A percentile compares a stretch with the other conserved stretches of the same genome.
Evolutionary conservation across 2,329 filamentous ascomycete species (phyloP).

Genomic region (Biscogniauxia mediterranea): DNA sequence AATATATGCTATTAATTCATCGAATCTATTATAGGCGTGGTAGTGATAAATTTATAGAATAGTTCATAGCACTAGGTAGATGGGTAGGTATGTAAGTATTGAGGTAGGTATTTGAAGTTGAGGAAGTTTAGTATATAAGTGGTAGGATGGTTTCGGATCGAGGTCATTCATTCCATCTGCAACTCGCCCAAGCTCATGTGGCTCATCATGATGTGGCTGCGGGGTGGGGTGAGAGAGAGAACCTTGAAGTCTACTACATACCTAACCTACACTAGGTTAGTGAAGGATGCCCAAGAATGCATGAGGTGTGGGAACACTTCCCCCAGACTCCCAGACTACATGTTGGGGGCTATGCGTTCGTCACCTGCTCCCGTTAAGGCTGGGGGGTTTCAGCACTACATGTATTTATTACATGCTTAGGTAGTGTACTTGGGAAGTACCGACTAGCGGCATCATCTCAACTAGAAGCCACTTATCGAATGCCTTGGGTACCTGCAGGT

Average conservation of each 20-base stretch:
- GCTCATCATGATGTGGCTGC: not conserved
- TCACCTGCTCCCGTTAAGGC: not conserved
- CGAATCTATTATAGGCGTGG: no score
- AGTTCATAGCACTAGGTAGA: no score
- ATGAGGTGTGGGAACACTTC: not conserved
- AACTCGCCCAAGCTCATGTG: not conserved
- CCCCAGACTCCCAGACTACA: not conserved
- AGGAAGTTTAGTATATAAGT: no score
- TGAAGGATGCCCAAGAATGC: not conserved
- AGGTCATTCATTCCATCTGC: no score
- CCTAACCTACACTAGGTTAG: no score
- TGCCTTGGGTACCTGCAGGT: not conserved
- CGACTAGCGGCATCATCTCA: not conserved
- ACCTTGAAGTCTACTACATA: no score
- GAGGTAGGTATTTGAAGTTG: no score
- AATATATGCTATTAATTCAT: no score
- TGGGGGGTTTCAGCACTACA: not conserved
- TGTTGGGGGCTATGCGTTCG: not conserved
- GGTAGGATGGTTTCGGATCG: no score
- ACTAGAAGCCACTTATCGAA: not conserved
- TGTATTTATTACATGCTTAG: not conserved
- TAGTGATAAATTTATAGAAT: no score
- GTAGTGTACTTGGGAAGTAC: not conserved
- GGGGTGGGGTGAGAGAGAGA: no score
- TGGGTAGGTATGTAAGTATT: no score